Evolutionary conservation across 768 basidiomycete genomes (phyloP).

Genomic region (Russula foetens): DNA sequence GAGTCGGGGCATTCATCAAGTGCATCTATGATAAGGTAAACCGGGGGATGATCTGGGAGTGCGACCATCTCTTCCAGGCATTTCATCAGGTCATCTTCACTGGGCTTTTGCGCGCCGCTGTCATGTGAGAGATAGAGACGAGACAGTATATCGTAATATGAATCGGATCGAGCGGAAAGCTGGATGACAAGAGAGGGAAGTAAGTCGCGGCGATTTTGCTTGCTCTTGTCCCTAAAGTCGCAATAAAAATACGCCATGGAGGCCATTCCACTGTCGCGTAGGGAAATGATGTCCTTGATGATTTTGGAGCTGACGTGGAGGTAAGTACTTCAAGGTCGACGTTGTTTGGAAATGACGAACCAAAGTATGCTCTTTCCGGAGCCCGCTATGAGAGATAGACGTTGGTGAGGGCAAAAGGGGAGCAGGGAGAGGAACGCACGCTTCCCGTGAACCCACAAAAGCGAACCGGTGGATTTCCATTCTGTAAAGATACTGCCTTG

Average conservation of each 20-base stretch:
- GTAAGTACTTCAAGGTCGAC: not conserved
- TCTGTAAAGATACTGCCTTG: not conserved
- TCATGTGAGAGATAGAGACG: not conserved
- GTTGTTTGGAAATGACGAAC: not conserved
- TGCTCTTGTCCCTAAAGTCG: not conserved
- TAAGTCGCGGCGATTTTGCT: not conserved
- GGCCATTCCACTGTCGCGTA: not conserved
- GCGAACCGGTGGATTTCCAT: not conserved
- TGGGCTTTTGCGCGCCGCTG: not conserved
- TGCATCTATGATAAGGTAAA: not conserved
- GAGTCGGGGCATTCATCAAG: not conserved
- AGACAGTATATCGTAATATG: not conserved
- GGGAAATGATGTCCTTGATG: not conserved
- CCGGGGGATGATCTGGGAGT: not conserved
- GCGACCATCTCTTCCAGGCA: not conserved
- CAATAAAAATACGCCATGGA: not conserved
- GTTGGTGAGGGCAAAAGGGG: not conserved
- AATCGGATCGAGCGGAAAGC: not conserved
- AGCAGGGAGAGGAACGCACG: not conserved
- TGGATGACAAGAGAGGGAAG: not conserved
- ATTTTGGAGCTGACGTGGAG: not conserved
- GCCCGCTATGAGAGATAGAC: not conserved
- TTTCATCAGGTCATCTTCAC: not conserved
- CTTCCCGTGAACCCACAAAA: conserved; percentile 1
- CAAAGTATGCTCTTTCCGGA: conserved; percentile 1